Evolutionary conservation across 345 rosid genomes (phyloP).

Genomic region (rapeseed (Brassica napus)): Da-Ae NC_063448.1:45920501-45921000

Average conservation of each 20-base stretch:
- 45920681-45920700: conserved; percentile 66
- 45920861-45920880: neutral
- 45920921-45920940: neutral
- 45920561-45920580: conserved; percentile 72
- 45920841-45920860: neutral
- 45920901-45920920: conserved; percentile 7
- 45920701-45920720: conserved; percentile 79
- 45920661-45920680: conserved; percentile 63
- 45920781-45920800: neutral
- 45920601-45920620: conserved; percentile 53
- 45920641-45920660: conserved; percentile 64
- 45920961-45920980: conserved; percentile 85
- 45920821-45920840: neutral
- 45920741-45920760: conserved; percentile 50
- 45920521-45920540: conserved; percentile 75
- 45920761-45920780: conserved; percentile 15
- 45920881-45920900: neutral
- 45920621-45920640: conserved; percentile 52
- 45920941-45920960: conserved; percentile 74
- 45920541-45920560: conserved; percentile 82
- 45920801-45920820: neutral
- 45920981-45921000: conserved; percentile 92
- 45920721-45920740: conserved; percentile 89
- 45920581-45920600: conserved; percentile 67
- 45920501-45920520: conserved; percentile 69